Evolutionary conservation across 2,329 filamentous ascomycete genomes (phyloP).

Genomic region (Trichoderma harzianum): DNA sequence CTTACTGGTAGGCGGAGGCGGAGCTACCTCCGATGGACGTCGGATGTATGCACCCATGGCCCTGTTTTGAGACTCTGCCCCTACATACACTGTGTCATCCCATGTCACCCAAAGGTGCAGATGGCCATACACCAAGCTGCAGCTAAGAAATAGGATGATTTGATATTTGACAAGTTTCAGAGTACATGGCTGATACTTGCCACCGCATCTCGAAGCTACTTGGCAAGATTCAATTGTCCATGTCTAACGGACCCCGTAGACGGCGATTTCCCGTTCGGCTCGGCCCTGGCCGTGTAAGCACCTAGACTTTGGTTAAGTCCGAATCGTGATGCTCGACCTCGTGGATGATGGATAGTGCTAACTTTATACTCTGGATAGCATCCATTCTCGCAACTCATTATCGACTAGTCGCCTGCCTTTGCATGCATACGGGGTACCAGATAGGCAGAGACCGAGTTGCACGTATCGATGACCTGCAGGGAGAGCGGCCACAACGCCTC

Average conservation of each 20-base stretch:
- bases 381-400: neutral
- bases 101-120: neutral
- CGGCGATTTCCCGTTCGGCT: constrained; percentile 8
- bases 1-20: neutral
- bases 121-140: neutral
- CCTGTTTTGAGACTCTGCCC: neutral
- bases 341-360: neutral
- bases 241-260: neutral
- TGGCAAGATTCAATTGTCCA: neutral
- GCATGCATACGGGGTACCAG: neutral
- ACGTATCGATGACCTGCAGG: neutral
- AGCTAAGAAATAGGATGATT: neutral
- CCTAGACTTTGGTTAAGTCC: neutral
- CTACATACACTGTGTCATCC: neutral
- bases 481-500: neutral
- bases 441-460: neutral
- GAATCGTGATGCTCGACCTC: neutral
- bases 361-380: neutral
- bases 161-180: neutral
- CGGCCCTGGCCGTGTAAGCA: constrained; percentile 12
- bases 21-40: neutral
- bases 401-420: neutral
- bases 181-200: neutral
- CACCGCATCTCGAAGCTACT: neutral
- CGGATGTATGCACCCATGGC: neutral